Evolutionary conservation across 768 basidiomycete species (phyloP).

Genomic region (Naganishia vaughanmartiniae): DNA sequence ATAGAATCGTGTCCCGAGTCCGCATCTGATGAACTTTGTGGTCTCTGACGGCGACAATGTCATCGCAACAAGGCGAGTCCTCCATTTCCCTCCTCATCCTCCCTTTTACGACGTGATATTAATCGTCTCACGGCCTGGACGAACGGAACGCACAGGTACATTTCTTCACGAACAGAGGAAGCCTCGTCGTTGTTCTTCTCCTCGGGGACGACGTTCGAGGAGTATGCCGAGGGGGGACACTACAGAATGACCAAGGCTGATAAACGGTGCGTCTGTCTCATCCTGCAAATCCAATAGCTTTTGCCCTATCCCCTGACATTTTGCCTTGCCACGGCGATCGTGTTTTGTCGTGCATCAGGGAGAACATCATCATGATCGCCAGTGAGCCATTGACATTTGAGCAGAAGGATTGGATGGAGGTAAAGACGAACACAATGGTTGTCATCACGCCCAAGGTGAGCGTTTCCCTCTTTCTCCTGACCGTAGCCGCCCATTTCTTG

Average conservation of each 20-base stretch:
- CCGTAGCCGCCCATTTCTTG: neutral
- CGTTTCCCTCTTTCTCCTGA: neutral
- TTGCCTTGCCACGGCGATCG: neutral
- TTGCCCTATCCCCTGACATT: neutral
- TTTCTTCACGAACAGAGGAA: slow-evolving; percentile 84
- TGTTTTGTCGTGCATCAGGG: slow-evolving; percentile 51
- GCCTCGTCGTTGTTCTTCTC: slow-evolving; percentile 96
- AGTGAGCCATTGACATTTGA: slow-evolving; percentile 96
- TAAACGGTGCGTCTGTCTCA: slow-evolving; percentile 58
- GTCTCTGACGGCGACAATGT: slow-evolving; percentile 93
- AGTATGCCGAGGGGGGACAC: slow-evolving; percentile 81
- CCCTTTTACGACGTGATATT: neutral
- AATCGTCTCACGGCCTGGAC: neutral
- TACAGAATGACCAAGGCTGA: slow-evolving; percentile 95
- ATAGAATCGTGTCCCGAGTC: slow-evolving; percentile 55
- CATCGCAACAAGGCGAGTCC: slow-evolving; percentile 68
- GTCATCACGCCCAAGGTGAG: slow-evolving; percentile 89
- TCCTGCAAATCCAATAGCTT: neutral
- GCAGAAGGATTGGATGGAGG: slow-evolving; percentile 99
- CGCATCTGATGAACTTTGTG: slow-evolving; percentile 90
- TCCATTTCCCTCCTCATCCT: neutral
- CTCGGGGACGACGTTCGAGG: slow-evolving; percentile 88
- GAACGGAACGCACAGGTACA: slow-evolving; percentile 58
- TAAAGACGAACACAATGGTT: slow-evolving; percentile 92
- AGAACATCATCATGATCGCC: slow-evolving; percentile 81